Evolutionary conservation across 2,329 filamentous ascomycete genomes (phyloP), one percentile per base, ranked within the genome.

Genomic region (Chalaropsis thielavioides): DNA sequence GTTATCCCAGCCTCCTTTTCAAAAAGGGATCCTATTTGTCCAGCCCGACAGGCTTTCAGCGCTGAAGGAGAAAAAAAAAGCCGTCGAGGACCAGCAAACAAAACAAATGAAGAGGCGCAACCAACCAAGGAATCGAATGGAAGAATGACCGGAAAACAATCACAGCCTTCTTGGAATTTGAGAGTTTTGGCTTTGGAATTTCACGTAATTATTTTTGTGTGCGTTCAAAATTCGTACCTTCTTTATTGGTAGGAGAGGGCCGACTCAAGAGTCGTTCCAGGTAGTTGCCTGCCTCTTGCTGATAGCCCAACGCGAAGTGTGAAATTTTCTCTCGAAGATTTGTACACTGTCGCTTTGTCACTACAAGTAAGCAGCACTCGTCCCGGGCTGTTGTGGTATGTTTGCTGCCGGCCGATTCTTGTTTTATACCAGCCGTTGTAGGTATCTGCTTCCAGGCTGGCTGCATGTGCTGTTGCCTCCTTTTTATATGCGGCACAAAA

Each of bases 21-120:
- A 35, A 63, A 61, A 64, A 61, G 22, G 59, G 62, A 35, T n/a
- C 43, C 46, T 24, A 62, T 58, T 59, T 59, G 51, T 60, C 62
- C 24, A 44, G 54, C n/a, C 40, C n/a, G 54, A 27, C 41, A 41
- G 35, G 40, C 41, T 27, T 67, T 68, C 27, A 44, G 22, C 17
- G 61, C 43, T 58, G 66, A 67, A 22, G 64, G 64, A 10, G 66
- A 58, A 62, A 58, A 62, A 35, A 10, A 19, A 62, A 46, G 31
- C 8, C 24, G 46, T 24, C 46, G 46, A 38, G n/a, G n/a, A 59
- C 38, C 10, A 56, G 38, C 15, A 62, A 64, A 49, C 17, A 51
- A 22, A 24, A 60, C 44, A 62, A 64, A 64, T 46, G 6, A 64
- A 13, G 51, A 64, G 27, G 40, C 51, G 38, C n/a, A 59, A 58